Percentiles rank a stretch among this genome's conserved stretches.
These are phyloP conservation scores for Hyparrhenia diplandra DNA, from an alignment of 176 grass and related monocot species.

Conservation along the genomic window DNA sequence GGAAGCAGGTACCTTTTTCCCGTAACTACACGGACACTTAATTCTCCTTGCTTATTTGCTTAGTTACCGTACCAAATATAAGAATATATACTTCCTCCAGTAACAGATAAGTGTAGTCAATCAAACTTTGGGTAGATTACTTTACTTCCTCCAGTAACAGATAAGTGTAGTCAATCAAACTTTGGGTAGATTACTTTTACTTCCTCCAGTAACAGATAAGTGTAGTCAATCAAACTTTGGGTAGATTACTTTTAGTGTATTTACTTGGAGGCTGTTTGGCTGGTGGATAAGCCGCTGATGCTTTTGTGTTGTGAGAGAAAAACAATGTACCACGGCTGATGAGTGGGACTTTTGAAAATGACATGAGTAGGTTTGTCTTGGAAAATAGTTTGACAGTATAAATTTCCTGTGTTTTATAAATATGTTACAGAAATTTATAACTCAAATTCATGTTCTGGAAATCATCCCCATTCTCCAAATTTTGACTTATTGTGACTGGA, in stretches of 20 bases:
- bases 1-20: constrained; percentile 66
- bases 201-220: not conserved
- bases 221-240: not conserved
- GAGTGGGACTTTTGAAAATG: not conserved
- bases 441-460: not conserved
- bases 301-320: no score
- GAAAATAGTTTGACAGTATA: not conserved
- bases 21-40: not conserved
- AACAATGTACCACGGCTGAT: no score
- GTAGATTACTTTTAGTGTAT: not conserved
- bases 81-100: no score
- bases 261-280: not conserved
- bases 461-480: not conserved
- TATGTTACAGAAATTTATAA: not conserved
- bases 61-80: not conserved
- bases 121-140: no score
- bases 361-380: not conserved
- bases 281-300: no score
- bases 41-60: not conserved
- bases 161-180: no score
- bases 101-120: no score
- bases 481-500: not conserved
- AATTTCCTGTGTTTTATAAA: not conserved
- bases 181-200: no score
- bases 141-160: no score